Base-by-base conservation (phyloP, 805 yeast species). In the Saccharomyces paradoxus region DNA sequence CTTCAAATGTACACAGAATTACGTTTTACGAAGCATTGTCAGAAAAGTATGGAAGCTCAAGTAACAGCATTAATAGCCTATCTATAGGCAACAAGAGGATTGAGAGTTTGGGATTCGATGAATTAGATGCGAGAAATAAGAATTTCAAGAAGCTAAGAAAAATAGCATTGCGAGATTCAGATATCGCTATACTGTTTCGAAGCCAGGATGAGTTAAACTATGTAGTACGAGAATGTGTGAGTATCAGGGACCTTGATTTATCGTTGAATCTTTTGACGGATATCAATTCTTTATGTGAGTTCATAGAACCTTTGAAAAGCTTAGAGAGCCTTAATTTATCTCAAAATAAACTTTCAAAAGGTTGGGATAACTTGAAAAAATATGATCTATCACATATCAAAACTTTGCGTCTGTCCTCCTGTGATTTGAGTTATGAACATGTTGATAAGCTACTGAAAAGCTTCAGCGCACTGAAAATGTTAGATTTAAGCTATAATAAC, bases 81-180 rank as follows among this genome's bases (percentile, higher is more conserved):
- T 65, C 64, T 26, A 76, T 86, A 52, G 88, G 89, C 0, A 53
- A 72, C 1, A 89, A 89, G 64, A 58, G 60, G 5, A 81, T 82
- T 8, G 84, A 87, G 61, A 77, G 80, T 28, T 78, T 73, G 54
- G 96, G 96, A 0, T 83, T 87, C 63, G 84, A 80, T 26, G 77
- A 79, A 57, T 65, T 84, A 48, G 74, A 78, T 48, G 50, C 60
- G n/a, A 61, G 76, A 13, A 85, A 81, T 58, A 65, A 77, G 1
- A 69, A 84, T 55, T 75, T 82, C 46, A 60, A 57, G 2, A 65
- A 71, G 10, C 70, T 88, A 51, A 61, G 58, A n/a, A 69, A 75
- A 4, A 72, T 84, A 0, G 77, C 88, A 0, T 64, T 89, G 46
- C 55, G 63, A 0, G 61, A 28, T 2, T 22, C 13, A 12, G 30